Base-by-base conservation (phyloP, 345 rosid species). In the Jatropha curcas region DNA sequence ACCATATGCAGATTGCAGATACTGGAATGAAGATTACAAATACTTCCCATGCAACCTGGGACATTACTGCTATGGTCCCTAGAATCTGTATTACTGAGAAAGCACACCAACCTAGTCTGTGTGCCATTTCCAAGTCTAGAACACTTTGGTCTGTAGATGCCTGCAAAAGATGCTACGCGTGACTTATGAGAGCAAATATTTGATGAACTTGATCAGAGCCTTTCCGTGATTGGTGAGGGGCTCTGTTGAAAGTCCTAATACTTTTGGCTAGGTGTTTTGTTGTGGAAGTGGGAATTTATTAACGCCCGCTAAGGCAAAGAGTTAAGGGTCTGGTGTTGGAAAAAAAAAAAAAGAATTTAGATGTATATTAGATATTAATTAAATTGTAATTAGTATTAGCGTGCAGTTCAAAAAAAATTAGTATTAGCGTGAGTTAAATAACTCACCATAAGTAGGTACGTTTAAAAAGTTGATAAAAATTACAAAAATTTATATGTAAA, bases 31-130 rank as follows among this genome's bases (percentile, higher is more conserved):
- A 94, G 82, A 94, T 86, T 71, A 88, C 85, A 74, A 90, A 94
- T 76, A 94, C 98, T 88, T 94, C 81, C 98, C 98, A 94, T 55
- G 98, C 98, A 68, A 88, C 97, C 73, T 94, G 94, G 20, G 98
- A 89, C 96, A 92, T 94, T 30, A 94, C 97, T 20, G 85, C 84
- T 72, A 94, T 85, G 20, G 98, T 89, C 74, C 97, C 98, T 17
- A 92, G 30, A 14, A 94, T 73, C 80, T 90, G 94, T 80, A 92
- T 92, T 70, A 89, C 81, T 4, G 96, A 90, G 86, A 90, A 90
- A 50, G 93, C 98, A 73, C 97, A 94, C 98, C 98, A 89, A 20
- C 98, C 96, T 77, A 92, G 77, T 80, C 34, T 92, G 22, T n/a
- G 25, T 71, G 96, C 90, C 64, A 94, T 84, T 83, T 90, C 97